Base-by-base conservation (phyloP, 805 yeast species). In the Lachancea waltii region DNA sequence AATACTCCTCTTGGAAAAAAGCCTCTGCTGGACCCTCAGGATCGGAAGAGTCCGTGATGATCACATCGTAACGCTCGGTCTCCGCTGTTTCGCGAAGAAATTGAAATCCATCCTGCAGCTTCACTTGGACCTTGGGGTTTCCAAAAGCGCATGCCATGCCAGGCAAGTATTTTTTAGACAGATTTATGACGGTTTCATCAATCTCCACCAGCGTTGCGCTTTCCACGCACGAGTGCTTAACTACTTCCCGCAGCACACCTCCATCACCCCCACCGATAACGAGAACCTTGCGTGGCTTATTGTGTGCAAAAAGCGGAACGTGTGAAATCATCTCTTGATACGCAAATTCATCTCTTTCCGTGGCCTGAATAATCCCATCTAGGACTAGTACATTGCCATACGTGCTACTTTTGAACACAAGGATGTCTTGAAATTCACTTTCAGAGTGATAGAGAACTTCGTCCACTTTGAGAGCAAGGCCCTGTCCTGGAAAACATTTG, bases 181-280 rank as follows among this genome's bases (percentile, higher is more conserved):
- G 68, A 35, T 76, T 68, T 40, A 86, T 85, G 20, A 87, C 96
- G 44, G 79, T 72, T 55, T 79, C 81, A 62, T 87, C 97, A 46
- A 87, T 89, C 56, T 87, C 97, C n/a, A 85, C 90, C 59, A 87
- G 69, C 10, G 82, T 80, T 11, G 84, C 81, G 33, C 65, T 61
- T 47, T 81, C 80, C 3, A 80, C 72, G 31, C 71, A 66, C 5
- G 70, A 67, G 54, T 83, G 90, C 63, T 87, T 89, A 32, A 85
- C 76, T 13, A 85, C 79, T 60, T 87, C 97, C 52, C 97, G 73
- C 25, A 89, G 65, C 15, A 87, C 95, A 44, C 97, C 97, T 47
- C 97, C 95, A 60, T 87, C 97, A 30, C 97, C 97, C 18, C 97
- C 97, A 19, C 97, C 97, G 51, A 87, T 84, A 21, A 87, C 92